Base-by-base conservation (phyloP, 1,284 basidiomycete genomes). In the Tylopilus orsonianus region DNA sequence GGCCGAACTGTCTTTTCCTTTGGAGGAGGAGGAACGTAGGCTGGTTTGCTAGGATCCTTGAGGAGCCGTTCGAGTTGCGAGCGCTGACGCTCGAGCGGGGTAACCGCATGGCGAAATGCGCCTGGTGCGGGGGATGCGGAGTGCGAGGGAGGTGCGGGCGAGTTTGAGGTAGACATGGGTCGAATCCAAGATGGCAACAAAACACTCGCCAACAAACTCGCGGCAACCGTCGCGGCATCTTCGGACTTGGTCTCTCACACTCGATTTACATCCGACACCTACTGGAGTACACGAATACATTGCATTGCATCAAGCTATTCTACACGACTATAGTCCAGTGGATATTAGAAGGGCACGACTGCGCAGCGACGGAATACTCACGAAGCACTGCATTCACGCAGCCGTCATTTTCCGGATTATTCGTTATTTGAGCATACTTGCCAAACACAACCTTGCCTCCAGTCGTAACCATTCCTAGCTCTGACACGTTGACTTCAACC, bases 401-500 rank as follows among this genome's bases (percentile, higher is more conserved):
- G n/a, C 94, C 94, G 63, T 97, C 94, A 59, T 94, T 91, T 73
- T 97, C 93, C 26, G 93, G 93, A 69, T 94, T 95, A 74, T 97
- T 96, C 40, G 93, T 97, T 61, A 98, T 83, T 68, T 99, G 96
- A 1, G 95, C 95, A 62, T 97, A 97, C 73, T 97, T 93, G 67
- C 87, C 86, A 59, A 90, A 88, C 20, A 90, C 88, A 33, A 89
- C 84, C 69, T 99, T 99, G 57, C 97, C 97, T 46, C 96, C 95
- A 2, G 97, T 90, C n/a, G 97, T 99, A 46, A 99, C 97, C 83
- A 99, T 88, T 56, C 97, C 97, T 52, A 97, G 74, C 70, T 98
- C 95, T 42, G 90, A 93, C 16, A 96, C 96, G 66, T 99, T 99
- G 64, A 99, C 96, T 69, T 99, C 97, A 59, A 99, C 87, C 56